These are phyloP conservation scores for Umbilicus rupestris DNA, from an alignment of 164 flowering plant genomes.

Conservation along the genomic window DNA sequence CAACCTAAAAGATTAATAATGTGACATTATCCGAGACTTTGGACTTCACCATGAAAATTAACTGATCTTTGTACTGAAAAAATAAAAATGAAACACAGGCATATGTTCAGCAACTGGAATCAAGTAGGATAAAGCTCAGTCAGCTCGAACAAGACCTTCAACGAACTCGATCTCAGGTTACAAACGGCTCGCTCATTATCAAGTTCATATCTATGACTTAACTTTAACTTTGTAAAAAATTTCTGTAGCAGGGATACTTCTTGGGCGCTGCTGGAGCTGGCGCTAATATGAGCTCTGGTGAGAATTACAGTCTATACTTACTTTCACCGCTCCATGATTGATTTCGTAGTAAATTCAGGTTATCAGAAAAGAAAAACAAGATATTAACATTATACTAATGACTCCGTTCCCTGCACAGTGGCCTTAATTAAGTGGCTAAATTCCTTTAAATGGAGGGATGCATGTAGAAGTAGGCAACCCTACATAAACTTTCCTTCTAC, in stretches of 20 bases:
- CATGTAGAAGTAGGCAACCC: too few species aligned
- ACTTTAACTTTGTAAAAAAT: constrained; percentile 1
- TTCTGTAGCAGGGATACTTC: constrained; percentile 46
- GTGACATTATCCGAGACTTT: not conserved
- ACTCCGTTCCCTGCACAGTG: too few species aligned
- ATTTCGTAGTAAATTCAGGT: not conserved
- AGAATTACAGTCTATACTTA: constrained; percentile 8
- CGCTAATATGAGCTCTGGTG: constrained; percentile 67
- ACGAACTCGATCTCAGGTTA: constrained; percentile 82
- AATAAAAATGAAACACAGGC: constrained; percentile 44
- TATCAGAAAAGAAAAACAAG: too few species aligned
- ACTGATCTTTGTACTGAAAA: not conserved
- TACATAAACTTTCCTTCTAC: too few species aligned
- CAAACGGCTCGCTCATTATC: not conserved
- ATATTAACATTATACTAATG: too few species aligned
- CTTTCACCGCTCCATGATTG: not conserved
- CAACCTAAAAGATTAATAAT: not conserved
- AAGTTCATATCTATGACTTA: not conserved
- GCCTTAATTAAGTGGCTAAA: too few species aligned
- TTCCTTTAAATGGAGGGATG: too few species aligned
- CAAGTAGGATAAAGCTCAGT: constrained; percentile 79
- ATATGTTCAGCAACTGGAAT: constrained; percentile 90
- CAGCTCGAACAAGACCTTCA: constrained; percentile 94
- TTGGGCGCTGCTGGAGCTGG: constrained; percentile 42
- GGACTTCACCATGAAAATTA: not conserved